Evolutionary conservation across 2,329 filamentous ascomycete genomes (phyloP), one percentile per base, ranked within the genome.

Genomic region (Talaromyces albobiverticillius): DNA sequence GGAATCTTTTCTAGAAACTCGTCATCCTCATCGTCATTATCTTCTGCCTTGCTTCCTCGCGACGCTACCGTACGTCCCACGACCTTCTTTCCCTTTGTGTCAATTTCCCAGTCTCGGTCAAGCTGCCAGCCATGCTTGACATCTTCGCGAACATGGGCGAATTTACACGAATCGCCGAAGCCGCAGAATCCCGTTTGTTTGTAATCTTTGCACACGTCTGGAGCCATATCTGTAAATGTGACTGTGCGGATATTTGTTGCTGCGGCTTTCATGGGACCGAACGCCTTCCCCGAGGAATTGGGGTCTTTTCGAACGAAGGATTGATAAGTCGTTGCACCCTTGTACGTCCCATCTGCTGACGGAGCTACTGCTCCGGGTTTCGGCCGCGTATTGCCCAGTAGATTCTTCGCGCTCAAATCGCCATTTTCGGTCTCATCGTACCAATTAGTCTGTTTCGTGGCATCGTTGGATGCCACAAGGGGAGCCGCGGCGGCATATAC

Each of bases 161-260:
- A 86, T 61, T 85, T 95, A 76, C 92, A 96, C 57, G 80, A 85
- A 67, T 94, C 89, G 25, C 88, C 87, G 54, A 78, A 81, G 9
- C 79, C 82, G 61, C 83, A 87, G 66, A 84, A 59, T 1, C 87
- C 87, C 0, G 86, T 94, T 64, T 89, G 82, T 62, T 93, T 93
- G 72, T 90, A 94, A 67, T 97, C 94, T 70, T 97, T 97, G 74
- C 94, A 99, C 0, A 95, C 89, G 61, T 97, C 93, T 0, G 93
- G 90, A 0, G 89, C 87, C 67, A 90, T 97, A 67, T 99, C 94
- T 29, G 85, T 95, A 6, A 93, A 82, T 0, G 92, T 97, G 59
- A 95, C 87, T 2, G 89, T 95, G 49, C 94, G 85, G 53, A 99
- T 86, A 64, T 97, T 97, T 1, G 89, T 89, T 0, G 93, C 82